Evolutionary conservation across 768 basidiomycete genomes (phyloP).

Genomic region (Fistulinella prunicolor): DNA sequence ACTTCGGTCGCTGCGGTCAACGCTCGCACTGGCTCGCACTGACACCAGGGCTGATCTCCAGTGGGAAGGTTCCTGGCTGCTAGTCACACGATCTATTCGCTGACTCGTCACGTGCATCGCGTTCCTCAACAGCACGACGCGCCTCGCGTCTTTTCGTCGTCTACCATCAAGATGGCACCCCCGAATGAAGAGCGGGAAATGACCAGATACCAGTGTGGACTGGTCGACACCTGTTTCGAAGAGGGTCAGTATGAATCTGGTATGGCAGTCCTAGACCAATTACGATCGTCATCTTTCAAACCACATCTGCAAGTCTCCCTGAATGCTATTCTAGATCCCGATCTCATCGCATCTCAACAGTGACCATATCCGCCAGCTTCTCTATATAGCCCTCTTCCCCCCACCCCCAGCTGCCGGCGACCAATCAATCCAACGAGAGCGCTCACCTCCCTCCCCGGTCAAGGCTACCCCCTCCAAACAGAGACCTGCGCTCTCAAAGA

Average conservation of each 20-base stretch:
- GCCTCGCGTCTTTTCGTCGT: not conserved
- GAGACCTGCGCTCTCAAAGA: constrained; percentile 37
- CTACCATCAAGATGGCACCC: constrained; percentile 7
- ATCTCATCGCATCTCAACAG: constrained; percentile 33
- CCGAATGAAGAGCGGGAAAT: constrained; percentile 40
- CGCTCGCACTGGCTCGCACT: no score
- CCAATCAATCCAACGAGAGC: constrained; percentile 18
- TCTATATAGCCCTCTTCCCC: constrained; percentile 70
- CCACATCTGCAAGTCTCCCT: constrained; percentile 52
- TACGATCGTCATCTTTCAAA: constrained; percentile 54
- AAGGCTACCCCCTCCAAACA: constrained; percentile 51
- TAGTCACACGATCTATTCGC: no score
- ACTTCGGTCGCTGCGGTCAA: no score
- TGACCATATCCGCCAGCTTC: constrained; percentile 61
- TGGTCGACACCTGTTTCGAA: constrained; percentile 73
- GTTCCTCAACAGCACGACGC: no score
- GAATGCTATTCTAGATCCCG: constrained; percentile 8
- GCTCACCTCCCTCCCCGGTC: constrained; percentile 30
- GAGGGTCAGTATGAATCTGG: constrained; percentile 75
- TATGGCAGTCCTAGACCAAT: constrained; percentile 57
- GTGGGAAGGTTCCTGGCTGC: no score
- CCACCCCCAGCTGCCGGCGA: constrained; percentile 27
- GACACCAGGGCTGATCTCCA: no score
- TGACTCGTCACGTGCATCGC: constrained; percentile 28
- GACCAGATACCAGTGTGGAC: constrained; percentile 45